Base-by-base conservation (phyloP, 192 early-diverging fungal genomes). In the Rhizophagus clarus region DNA sequence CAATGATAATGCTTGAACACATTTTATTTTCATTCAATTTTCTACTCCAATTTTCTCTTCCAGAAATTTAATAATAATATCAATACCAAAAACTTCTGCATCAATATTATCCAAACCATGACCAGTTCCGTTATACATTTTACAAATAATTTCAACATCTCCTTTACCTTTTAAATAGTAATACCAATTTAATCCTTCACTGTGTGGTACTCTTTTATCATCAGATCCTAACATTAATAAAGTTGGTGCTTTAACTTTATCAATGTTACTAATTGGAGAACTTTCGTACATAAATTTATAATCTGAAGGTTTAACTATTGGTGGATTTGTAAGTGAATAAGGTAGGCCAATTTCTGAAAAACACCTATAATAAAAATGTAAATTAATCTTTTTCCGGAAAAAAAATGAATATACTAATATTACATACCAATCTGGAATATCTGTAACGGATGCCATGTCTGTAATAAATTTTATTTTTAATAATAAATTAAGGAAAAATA, bases 361-460 rank as follows among this genome's bases (percentile, higher is more conserved):
- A 62, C 88, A 88, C 93, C 94, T 95, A 76, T 95, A 90, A 9
- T 85, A 87, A 76, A 94, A 93, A 74, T 95, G 91, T n/a, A 88
- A 87, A 72, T 87, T 87, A 2, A 86, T 82, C 0, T 87, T 85
- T 81, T 89, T 88, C 28, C 87, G 74, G 12, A 72, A 79, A 20
- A 78, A 79, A 28, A 11, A 42, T 42, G 10, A 42, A 42, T 2
- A 42, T 42, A 11, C 11, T 28, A 9, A 4, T 45, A 34, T 76
- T 26, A 22, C 15, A 45, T 73, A 79, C 72, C 72, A 73, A 29
- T 73, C 72, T 14, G 72, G 61, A 42, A 79, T 79, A 37, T 79
- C 78, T 3, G 78, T 79, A 12, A 51, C 42, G 10, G 79, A 24
- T 3, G 42, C 22, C 72, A 73, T 73, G 24, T 10, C 72, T 69